Conservation (phyloP, 169 alveolate species). For the Plasmodium ovale region DNA sequence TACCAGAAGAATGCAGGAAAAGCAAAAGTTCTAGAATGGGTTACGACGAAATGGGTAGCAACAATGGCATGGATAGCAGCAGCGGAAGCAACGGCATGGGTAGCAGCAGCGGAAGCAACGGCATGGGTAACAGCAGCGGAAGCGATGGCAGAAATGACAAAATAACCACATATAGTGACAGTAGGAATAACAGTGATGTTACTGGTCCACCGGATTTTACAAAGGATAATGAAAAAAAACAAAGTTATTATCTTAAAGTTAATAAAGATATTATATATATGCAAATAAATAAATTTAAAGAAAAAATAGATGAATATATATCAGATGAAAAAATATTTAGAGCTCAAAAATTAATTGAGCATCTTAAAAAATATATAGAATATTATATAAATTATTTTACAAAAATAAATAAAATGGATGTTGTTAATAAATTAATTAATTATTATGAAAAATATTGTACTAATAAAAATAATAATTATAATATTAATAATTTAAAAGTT, state of each 20-base stretch:
- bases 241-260: background rate
- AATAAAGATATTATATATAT: slow-evolving; percentile 37
- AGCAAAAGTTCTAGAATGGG: too few relatives aligned
- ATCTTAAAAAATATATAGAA: slow-evolving; percentile 55
- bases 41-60: too few relatives aligned
- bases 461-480: slow-evolving; percentile 42
- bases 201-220: background rate
- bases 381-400: slow-evolving; percentile 52
- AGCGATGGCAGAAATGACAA: background rate
- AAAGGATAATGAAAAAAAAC: background rate
- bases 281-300: slow-evolving; percentile 40
- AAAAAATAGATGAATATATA: slow-evolving; percentile 68
- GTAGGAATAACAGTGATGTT: background rate
- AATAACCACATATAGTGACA: too few relatives aligned
- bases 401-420: slow-evolving; percentile 28
- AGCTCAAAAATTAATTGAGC: slow-evolving; percentile 72
- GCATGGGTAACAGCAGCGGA: background rate
- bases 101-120: background rate
- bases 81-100: background rate
- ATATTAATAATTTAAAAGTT: slow-evolving; percentile 57
- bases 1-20: too few relatives aligned
- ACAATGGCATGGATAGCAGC: too few relatives aligned
- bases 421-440: slow-evolving; percentile 22
- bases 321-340: slow-evolving; percentile 64
- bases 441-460: slow-evolving; percentile 38